Evolutionary conservation across 345 rosid species (phyloP), one percentile per base, ranked within the genome.

Genomic region (Gossypium rotundifolium): DNA sequence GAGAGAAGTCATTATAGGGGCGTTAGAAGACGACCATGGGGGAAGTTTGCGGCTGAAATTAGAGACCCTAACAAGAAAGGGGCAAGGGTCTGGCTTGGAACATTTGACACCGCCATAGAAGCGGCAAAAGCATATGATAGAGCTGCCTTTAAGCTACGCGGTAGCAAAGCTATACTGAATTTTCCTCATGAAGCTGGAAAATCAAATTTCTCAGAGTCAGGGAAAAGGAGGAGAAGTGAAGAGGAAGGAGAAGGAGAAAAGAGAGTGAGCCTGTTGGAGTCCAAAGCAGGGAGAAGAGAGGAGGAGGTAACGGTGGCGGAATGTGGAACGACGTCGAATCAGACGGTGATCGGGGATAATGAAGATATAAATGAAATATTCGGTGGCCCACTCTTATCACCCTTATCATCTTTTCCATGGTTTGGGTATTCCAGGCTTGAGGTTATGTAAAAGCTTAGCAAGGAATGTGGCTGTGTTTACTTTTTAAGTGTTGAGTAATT

Each of bases 31-130:
- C 77, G 98, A 65, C 97, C 96, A 2, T 94, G 98, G 97, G 97
- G 97, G 2, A 94, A 87, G 73, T 94, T 79, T 71, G 96, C 96
- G 1, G 94, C 97, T 33, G 98, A 92, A 84, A 92, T 92, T 14
- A 89, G 98, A 6, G 97, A 94, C 77, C 98, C 98, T 5, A 89
- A 87, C 75, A 81, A 78, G 49, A 94, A 94, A 74, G 98, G 98
- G 9, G 81, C 90, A 16, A 84, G 97, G 42, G 85, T 91, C 17
- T 94, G 98, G 98, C 89, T 94, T 9, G 97, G 98, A 12, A 94
- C 97, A 0, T 94, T 92, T 75, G 95, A 94, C 22, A 85, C 88
- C 0, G 92, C 93, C 33, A 9, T 92, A 2, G 92, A 94, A 80
- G 98, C 97, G 16, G 98, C 97, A 2, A 91, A 82, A 74, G 97